Evolutionary conservation across 1,139 yeast species (phyloP).

Genomic region (Nakaseomyces bracarensis): DNA sequence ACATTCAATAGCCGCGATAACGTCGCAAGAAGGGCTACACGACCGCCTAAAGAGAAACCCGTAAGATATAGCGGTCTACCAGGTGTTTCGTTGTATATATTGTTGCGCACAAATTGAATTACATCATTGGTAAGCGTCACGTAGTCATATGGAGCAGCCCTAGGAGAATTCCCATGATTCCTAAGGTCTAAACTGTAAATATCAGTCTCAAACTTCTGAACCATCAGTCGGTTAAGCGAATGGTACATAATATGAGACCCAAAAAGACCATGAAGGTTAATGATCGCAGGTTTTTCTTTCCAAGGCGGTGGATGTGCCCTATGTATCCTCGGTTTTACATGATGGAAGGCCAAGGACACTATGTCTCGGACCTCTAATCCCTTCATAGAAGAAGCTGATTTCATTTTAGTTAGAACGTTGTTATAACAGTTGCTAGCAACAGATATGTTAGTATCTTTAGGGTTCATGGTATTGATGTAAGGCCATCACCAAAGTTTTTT

Average conservation of each 20-base stretch:
- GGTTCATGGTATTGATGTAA: not conserved
- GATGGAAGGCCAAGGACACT: slow-evolving; percentile 21
- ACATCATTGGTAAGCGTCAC: slow-evolving; percentile 40
- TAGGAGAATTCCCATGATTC: slow-evolving; percentile 45
- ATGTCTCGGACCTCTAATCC: slow-evolving; percentile 6
- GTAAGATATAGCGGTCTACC: slow-evolving; percentile 22
- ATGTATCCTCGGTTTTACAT: slow-evolving; percentile 14
- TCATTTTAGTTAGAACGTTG: too few relatives aligned
- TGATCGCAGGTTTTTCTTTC: slow-evolving; percentile 17
- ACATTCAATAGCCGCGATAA: slow-evolving; percentile 17
- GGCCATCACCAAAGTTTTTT: not conserved
- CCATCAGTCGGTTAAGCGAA: slow-evolving; percentile 27
- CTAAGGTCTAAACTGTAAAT: slow-evolving; percentile 42
- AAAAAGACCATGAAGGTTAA: slow-evolving; percentile 29
- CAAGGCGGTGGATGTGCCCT: not conserved
- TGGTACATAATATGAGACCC: slow-evolving; percentile 24
- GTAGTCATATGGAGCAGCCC: slow-evolving; percentile 40
- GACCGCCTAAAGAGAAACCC: slow-evolving; percentile 31
- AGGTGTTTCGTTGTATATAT: slow-evolving; percentile 13
- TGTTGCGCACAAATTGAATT: slow-evolving; percentile 18
- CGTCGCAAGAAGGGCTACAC: slow-evolving; percentile 24
- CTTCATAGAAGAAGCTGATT: not conserved
- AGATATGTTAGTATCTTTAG: too few relatives aligned
- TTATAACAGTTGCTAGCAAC: not conserved
- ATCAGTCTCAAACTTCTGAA: slow-evolving; percentile 30